Percentiles rank a stretch among this genome's conserved stretches.
Evolutionary conservation across 2,329 filamentous ascomycete genomes (phyloP).

Genomic region (Alternaria brassicicola): DNA sequence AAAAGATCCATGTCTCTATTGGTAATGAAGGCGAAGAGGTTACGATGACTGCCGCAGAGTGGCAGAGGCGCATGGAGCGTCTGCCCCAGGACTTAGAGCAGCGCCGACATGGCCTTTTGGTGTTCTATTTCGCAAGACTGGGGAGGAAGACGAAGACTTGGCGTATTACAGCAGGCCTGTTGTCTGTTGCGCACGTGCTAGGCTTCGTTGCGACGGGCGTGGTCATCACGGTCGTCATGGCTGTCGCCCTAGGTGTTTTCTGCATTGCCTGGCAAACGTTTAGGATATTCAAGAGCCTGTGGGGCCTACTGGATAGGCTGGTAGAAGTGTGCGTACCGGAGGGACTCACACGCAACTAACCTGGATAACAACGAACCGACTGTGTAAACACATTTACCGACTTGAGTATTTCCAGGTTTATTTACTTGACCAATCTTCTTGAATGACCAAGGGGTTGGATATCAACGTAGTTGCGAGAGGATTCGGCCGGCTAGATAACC

Average conservation of each 20-base stretch:
- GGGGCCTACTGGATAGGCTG: background rate
- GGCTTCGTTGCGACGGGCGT: background rate
- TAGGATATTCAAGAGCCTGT: background rate
- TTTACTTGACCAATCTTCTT: background rate
- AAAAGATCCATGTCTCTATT: slow-evolving; percentile 3
- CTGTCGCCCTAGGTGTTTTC: background rate
- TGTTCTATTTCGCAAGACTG: slow-evolving; percentile 5
- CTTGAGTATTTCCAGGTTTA: background rate
- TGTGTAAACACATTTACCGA: background rate
- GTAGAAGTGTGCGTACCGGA: background rate
- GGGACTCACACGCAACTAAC: background rate
- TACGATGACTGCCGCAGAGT: background rate
- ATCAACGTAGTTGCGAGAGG: background rate
- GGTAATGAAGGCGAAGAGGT: background rate
- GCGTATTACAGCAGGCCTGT: background rate
- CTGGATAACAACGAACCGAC: background rate
- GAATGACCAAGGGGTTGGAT: background rate
- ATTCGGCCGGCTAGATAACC: background rate
- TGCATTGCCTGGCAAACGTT: background rate
- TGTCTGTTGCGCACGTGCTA: background rate
- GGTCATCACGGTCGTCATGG: background rate
- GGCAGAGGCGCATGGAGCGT: background rate
- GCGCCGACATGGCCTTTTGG: slow-evolving; percentile 1
- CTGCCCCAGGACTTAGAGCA: background rate
- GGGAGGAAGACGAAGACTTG: background rate